Evolutionary conservation across 495 filamentous ascomycete genomes (phyloP), one percentile per base, ranked within the genome.

Genomic region (Podospora pseudocomata): DNA sequence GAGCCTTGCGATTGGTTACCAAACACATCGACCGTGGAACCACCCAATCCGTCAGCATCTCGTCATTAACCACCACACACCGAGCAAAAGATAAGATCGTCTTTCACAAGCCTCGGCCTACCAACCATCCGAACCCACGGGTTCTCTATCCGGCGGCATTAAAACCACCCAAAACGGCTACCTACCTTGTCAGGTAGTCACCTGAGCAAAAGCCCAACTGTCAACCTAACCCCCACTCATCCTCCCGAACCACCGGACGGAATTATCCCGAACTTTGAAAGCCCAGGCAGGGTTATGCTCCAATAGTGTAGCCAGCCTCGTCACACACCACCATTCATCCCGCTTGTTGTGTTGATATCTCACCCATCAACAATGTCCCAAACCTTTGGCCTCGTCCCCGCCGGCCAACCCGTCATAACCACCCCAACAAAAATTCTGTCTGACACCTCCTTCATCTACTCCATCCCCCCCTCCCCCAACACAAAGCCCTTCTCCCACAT

Each of bases 401-500:
- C 85, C n/a, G 82, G 83, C 65, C 80, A 77, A 27, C 80, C 85
- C 0, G 75, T 82, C 27, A 78, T 86, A 16, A 79, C 76, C 2
- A 64, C 65, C 0, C 84, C 85, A 0, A 77, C 80, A n/a, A 73
- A 76, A 4, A 74, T 78, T 4, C 84, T 80, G 0, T 73, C 69
- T 65, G 63, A 73, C 28, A 77, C 78, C 2, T 74, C 75, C 39
- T 82, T 83, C 75, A 72, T 84, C 54, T 86, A 79, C 76, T 72
- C 77, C 59, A 76, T 86, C 68, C 81, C 81, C 0, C 28, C 77
- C 15, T 60, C 70, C 62, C 56, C 75, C 1, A 30, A 65, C 13
- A 49, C 63, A 2, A 76, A 75, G 28, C 65, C 78, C 60, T 93
- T 96, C 83, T 85, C 83, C 58, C 92, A 97, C 71, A 80, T 99